Evolutionary conservation across 2,329 filamentous ascomycete genomes (phyloP).

Genomic region (Chaetothyriales sp.): DNA sequence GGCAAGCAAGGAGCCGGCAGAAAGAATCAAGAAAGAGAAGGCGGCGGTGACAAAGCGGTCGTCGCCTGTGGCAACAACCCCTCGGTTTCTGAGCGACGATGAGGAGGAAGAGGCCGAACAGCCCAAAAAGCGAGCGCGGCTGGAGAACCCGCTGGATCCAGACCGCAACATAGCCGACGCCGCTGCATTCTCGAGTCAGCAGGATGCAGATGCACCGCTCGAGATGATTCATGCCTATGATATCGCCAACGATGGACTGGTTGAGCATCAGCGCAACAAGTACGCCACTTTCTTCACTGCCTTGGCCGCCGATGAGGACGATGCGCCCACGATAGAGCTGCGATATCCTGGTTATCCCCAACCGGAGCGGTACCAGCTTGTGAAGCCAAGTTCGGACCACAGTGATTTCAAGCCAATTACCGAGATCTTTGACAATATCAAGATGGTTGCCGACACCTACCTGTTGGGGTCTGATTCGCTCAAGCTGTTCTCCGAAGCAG

Average conservation of each 20-base stretch:
- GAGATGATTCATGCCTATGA: constrained; percentile 35
- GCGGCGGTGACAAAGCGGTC: constrained; percentile 9
- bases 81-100: constrained; percentile 17
- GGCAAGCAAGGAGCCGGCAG: constrained; percentile 12
- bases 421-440: constrained; percentile 56
- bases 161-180: constrained; percentile 30
- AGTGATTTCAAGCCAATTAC: constrained; percentile 47
- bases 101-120: constrained; percentile 17
- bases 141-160: constrained; percentile 29
- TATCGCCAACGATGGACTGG: constrained; percentile 29
- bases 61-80: constrained; percentile 15
- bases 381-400: constrained; percentile 64
- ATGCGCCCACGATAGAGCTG: constrained; percentile 42
- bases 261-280: constrained; percentile 21
- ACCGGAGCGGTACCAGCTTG: constrained; percentile 61
- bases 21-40: constrained; percentile 11
- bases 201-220: constrained; percentile 21
- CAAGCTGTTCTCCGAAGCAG: constrained; percentile 54
- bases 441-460: constrained; percentile 59
- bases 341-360: constrained; percentile 68
- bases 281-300: constrained; percentile 24
- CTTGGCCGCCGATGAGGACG: constrained; percentile 34
- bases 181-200: constrained; percentile 30
- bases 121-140: constrained; percentile 26
- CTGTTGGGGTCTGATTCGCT: constrained; percentile 54